Evolutionary conservation across 192 early-diverging fungal species (phyloP).

Genomic region (Allomyces macrogynus): DNA sequence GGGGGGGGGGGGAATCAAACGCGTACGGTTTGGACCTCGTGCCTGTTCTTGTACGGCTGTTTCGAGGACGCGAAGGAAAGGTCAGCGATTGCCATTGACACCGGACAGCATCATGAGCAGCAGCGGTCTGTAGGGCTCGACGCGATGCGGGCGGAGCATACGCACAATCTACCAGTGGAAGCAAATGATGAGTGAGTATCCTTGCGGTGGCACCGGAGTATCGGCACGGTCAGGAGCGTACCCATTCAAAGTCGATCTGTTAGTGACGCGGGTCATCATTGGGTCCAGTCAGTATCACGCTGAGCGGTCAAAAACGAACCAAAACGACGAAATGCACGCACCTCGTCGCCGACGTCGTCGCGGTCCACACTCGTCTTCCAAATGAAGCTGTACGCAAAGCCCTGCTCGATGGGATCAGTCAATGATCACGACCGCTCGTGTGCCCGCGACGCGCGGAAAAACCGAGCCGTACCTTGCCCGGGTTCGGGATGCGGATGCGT

Average conservation of each 20-base stretch:
- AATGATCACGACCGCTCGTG: background rate
- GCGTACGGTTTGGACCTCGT: background rate
- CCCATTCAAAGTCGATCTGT: too few species aligned
- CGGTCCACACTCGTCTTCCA: background rate
- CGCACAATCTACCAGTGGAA: too few species aligned
- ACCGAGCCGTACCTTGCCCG: too few species aligned
- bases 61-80: too few species aligned
- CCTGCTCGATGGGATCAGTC: background rate
- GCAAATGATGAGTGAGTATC: too few species aligned
- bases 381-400: background rate
- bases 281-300: too few species aligned
- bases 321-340: background rate
- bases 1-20: too few species aligned
- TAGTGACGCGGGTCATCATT: too few species aligned
- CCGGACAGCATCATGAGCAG: too few species aligned
- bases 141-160: too few species aligned
- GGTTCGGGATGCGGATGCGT: background rate
- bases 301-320: background rate
- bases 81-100: too few species aligned
- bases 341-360: background rate
- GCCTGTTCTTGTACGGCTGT: background rate
- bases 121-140: too few species aligned
- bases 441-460: background rate
- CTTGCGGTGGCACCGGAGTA: background rate
- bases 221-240: background rate